These are phyloP conservation scores for Venturiaceae sp. DNA, from an alignment of 2,329 filamentous ascomycete genomes.

Conservation along the genomic window DNA sequence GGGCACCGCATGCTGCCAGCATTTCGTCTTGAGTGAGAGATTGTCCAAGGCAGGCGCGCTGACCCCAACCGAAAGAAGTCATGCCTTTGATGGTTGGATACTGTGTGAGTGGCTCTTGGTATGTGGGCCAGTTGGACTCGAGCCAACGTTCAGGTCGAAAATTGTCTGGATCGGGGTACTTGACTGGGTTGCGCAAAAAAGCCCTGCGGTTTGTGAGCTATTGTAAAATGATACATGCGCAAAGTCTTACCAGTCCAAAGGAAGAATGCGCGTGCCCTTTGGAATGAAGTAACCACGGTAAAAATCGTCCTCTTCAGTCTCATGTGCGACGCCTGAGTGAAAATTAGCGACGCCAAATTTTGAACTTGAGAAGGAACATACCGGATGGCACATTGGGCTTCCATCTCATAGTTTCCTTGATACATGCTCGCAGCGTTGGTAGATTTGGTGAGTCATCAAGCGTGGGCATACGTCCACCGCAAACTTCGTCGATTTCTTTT, in stretches of 20 bases:
- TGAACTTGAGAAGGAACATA: conserved; percentile 12
- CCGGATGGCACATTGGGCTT: conserved; percentile 40
- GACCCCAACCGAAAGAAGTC: conserved; percentile 57
- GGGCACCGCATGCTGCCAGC: conserved; percentile 40
- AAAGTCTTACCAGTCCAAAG: conserved; percentile 11
- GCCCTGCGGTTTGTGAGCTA: conserved; percentile 27
- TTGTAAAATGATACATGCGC: not conserved
- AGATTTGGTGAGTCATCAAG: conserved; percentile 26
- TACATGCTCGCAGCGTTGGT: conserved; percentile 20
- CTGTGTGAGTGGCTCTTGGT: conserved; percentile 52
- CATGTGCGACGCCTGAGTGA: conserved; percentile 38
- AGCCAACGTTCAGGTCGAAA: conserved; percentile 56
- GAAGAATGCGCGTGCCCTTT: conserved; percentile 28
- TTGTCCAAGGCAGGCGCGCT: conserved; percentile 52
- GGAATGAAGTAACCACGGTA: conserved; percentile 45
- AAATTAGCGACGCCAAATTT: conserved; percentile 10
- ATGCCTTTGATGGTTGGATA: conserved; percentile 55
- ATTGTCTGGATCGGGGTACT: conserved; percentile 54
- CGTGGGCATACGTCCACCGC: conserved; percentile 32
- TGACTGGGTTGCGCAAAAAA: conserved; percentile 47
- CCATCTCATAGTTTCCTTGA: conserved; percentile 28
- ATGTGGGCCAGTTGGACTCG: conserved; percentile 53
- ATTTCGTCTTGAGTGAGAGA: conserved; percentile 49
- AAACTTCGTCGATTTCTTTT: conserved; percentile 33
- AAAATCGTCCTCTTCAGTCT: conserved; percentile 40